Evolutionary conservation across 2,329 filamentous ascomycete species (phyloP).

Genomic region (Penicillium paneum): DNA sequence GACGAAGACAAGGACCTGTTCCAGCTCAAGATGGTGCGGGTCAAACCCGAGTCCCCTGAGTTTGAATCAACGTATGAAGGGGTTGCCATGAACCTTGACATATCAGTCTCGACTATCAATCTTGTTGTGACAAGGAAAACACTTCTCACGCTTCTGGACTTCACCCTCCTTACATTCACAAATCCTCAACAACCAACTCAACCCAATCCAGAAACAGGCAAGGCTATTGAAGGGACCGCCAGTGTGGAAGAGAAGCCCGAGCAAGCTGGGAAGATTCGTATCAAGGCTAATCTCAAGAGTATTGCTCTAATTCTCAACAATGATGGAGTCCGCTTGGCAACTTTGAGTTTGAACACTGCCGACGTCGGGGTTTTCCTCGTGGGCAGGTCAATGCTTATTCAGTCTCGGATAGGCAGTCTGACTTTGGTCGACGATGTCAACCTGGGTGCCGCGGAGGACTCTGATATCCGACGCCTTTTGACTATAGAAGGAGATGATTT

Average conservation of each 20-base stretch:
- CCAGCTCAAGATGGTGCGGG: conserved; percentile 81
- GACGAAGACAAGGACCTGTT: conserved; percentile 78
- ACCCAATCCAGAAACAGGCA: conserved; percentile 31
- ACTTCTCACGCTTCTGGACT: conserved; percentile 86
- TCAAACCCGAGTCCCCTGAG: conserved; percentile 87
- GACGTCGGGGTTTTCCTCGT: conserved; percentile 86
- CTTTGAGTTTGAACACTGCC: conserved; percentile 85
- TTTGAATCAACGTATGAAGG: conserved; percentile 90
- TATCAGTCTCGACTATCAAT: conserved; percentile 92
- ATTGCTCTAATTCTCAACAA: conserved; percentile 96
- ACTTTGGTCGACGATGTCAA: conserved; percentile 92
- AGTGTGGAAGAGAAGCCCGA: conserved; percentile 28
- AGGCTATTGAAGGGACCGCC: conserved; percentile 25
- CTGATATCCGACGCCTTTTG: conserved; percentile 78
- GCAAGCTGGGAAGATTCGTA: conserved; percentile 72
- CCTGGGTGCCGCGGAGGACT: conserved; percentile 76
- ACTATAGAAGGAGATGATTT: conserved; percentile 94
- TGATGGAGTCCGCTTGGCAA: conserved; percentile 91
- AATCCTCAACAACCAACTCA: conserved; percentile 53
- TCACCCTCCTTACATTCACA: conserved; percentile 88
- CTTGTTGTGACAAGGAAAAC: conserved; percentile 91
- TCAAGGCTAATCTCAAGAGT: conserved; percentile 90
- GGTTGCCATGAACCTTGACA: conserved; percentile 87
- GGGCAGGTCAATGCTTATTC: conserved; percentile 81
- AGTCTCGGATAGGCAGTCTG: conserved; percentile 80